Base-by-base conservation (phyloP, 352 stramenopile species). In the Globisporangium irregulare region DNA sequence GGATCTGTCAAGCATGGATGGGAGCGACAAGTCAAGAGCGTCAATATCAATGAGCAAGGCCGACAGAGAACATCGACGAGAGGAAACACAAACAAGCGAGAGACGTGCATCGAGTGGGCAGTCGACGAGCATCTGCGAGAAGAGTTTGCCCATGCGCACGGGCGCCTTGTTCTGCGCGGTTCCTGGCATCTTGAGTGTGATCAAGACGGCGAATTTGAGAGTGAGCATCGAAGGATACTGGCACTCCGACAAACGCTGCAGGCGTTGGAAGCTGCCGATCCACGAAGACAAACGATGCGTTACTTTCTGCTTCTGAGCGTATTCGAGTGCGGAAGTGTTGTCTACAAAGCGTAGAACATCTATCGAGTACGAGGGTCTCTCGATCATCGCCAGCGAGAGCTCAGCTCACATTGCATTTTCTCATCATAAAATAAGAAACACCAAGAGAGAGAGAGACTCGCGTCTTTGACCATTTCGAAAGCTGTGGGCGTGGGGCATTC, bases 111-210 rank as follows among this genome's bases (percentile, higher is more conserved):
- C 84, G 0, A 86, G 59, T 0, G 86, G 83, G 53, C 86, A 94
- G 59, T 89, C 75, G 22, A 67, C 53, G 43, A 91, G 55, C 86
- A 94, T 94, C 7, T 87, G 76, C 25, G 75, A 77, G 68, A 94
- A 92, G 62, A 86, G 22, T 53, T 88, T 81, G 62, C 79, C 80
- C 84, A 94, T 82, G 34, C 86, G 86, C 67, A 81, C 67, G 22
- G 82, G 72, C 32, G 66, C 58, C 59, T 84, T 83, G 64, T 27
- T 58, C 51, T 34, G 32, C 51, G 59, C 18, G 22, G 15, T 66
- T 60, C 57, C 60, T 38, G 65, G 34, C 43, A 66, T 62, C 29
- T 55, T 63, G 54, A 34, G 48, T 67, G 62, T 62, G 51, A 27
- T 58, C 43, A 50, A 65, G 60, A 58, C 20, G 10, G 57, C 46